Evolutionary conservation across 225 moss, liverwort and hornwort species (phyloP), one percentile per base, ranked within the genome.

Genomic region (Pseudisothecium myosuroides): DNA sequence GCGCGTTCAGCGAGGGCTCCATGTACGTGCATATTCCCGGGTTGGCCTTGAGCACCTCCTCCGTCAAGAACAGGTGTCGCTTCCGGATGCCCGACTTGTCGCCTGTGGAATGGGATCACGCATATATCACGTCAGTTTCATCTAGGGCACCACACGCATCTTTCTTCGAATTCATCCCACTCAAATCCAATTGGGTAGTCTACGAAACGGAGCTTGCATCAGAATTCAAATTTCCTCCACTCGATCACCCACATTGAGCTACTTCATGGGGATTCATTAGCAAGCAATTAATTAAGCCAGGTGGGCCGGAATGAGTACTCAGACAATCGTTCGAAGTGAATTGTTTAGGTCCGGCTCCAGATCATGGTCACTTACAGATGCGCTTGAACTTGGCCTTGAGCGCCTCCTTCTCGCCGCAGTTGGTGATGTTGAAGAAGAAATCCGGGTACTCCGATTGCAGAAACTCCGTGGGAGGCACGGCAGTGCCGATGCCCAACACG

Each of bases 171-270:
- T 0, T 14, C 39, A 69, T 71, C 24, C 39, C 23, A 11, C 11
- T 50, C 49, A 1, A 50, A 32, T 76, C 31, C 4, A 32, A 76
- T 52, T 34, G 21, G 52, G 22, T 76, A 52, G 34, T 3, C 49
- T 34, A 34, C 1, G 14, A 52, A 50, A 50, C 5, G 5, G 0
- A 52, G 76, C 36, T 22, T 34, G 34, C 21, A 0, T 21, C 34
- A 13, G 34, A 52, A 50, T 49, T 7, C 31, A 12, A 4, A 28
- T 27, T 45, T 27, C 5, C 5, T 9, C 18, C 47, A 18, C 3
- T 73, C 17, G 17, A 31, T 31, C 49, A 75, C 31, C 31, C 49
- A 52, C 20, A 34, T 76, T 50, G 32, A 76, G 2, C 50, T 34
- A 12, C 34, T 32, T 20, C 19, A 37, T 10, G 14, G 7, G 9